phyloP scores from a whole-genome alignment of 2,329 filamentous ascomycete genomes.

The Claviceps digitariae region DNA sequence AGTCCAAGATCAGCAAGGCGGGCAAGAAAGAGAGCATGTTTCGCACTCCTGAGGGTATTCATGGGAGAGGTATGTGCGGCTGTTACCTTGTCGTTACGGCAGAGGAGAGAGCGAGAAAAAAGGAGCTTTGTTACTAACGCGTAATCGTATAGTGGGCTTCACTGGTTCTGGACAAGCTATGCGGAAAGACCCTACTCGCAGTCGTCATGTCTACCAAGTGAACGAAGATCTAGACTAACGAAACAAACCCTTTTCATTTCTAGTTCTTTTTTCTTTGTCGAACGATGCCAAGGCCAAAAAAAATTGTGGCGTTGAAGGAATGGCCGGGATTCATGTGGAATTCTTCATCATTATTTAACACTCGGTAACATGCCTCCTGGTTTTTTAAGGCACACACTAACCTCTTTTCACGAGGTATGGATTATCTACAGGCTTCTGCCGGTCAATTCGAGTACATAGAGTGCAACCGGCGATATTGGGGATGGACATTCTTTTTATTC shows the following conservation, averaged over 20 bases:
- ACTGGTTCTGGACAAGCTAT: constrained; percentile 90
- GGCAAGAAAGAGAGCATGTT: constrained; percentile 95
- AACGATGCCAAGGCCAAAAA: neutral
- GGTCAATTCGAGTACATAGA: constrained; percentile 6
- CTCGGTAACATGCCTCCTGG: constrained; percentile 21
- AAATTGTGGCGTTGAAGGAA: constrained; percentile 7
- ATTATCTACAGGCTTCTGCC: neutral
- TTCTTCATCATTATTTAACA: constrained; percentile 12
- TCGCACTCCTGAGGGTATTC: constrained; percentile 73
- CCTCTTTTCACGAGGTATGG: constrained; percentile 12
- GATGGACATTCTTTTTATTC: neutral
- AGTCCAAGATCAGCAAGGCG: constrained; percentile 54
- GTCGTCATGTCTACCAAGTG: constrained; percentile 72
- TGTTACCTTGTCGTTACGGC: neutral
- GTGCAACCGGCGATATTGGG: neutral
- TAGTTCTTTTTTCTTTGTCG: constrained; percentile 1
- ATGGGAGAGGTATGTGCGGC: constrained; percentile 59
- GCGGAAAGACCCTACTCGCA: constrained; percentile 78
- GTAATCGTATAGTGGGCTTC: constrained; percentile 60
- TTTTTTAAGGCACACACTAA: constrained; percentile 29
- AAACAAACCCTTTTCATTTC: neutral
- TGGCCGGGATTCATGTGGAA: constrained; percentile 9
- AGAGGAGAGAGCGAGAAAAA: neutral
- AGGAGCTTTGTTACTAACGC: constrained; percentile 9
- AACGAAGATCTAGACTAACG: constrained; percentile 58